Base-by-base conservation (phyloP, 2,329 filamentous ascomycete genomes). In the Elsinoe perseae region DNA sequence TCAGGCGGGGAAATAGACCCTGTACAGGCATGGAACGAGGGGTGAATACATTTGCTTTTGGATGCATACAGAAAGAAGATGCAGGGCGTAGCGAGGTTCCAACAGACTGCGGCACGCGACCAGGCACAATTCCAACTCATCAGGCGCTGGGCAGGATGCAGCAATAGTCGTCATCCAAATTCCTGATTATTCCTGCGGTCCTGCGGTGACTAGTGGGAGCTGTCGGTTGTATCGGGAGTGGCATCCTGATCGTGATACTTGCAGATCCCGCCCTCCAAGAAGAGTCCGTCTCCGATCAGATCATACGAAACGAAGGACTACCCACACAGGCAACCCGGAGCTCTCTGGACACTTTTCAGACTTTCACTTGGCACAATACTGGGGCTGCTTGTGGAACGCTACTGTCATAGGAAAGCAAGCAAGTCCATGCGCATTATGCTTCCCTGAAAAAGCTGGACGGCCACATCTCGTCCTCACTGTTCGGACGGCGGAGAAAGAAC, bases 141-240 rank as follows among this genome's bases (percentile, higher is more conserved):
- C 25, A 50, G 44, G 44, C 44, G 44, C 25, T 27, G 44, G 44
- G 16, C 20, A 50, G 44, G 44, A 50, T 50, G 44, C 44, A 50
- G 44, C 23, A 50, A 10, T 2, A 27, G 44, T 50, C 44, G 44
- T 50, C 44, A 50, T 50, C 14, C n/a, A 18, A 25, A 18, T 27
- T 50, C 44, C 27, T 50, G 16, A 50, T 50, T 30, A n/a, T n/a
- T n/a, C n/a, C n/a, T n/a, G n/a, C n/a, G n/a, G 30, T 50, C 44
- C 44, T 50, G 14, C 44, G 27, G 25, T 30, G 44, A 50, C 44
- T 50, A 23, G 44, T 50, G 44, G 25, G 44, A 50, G 21, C n/a
- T 10, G 25, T 50, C 44, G 44, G 44, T 5, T 50, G 28, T 30
- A 32, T 50, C 44, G 28, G 44, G 44, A 23, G 27, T 7, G 25